Evolutionary conservation across 805 yeast genomes (phyloP), one percentile per base, ranked within the genome.

Genomic region (Torulaspora franciscae): DNA sequence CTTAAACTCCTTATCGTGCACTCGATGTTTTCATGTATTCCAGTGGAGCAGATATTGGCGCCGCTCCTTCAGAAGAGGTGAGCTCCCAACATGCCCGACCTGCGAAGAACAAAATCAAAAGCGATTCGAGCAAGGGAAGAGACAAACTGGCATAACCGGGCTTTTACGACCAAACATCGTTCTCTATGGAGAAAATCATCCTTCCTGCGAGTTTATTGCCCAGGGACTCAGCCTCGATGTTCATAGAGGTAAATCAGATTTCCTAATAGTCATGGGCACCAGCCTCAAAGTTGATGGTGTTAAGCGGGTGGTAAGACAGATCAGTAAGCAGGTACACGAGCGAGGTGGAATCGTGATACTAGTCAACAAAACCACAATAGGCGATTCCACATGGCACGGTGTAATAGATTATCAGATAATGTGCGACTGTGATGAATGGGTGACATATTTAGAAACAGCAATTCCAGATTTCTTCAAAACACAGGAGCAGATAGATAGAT

Each of bases 151-250:
- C 0, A 70, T 71, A 34, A 77, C 83, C 4, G 99, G 99, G 0
- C 65, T 79, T 22, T 67, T 93, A 35, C 73, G 96, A 45, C 99
- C 99, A 4, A 84, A 84, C 56, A 89, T 91, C 46, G 95, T 91
- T 1, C 71, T 91, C 17, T 91, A 91, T 62, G 97, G 97, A 1
- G 98, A 91, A 60, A 82, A 89, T 56, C 98, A 91, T 64, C 96
- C 96, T 1, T 79, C 80, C 50, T 80, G 89, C 4, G 96, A 87
- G 49, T 67, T 72, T n/a, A 79, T 91, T 33, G 84, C 95, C 2
- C 74, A 73, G 37, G 88, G 89, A 6, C 66, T 86, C 32, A 74
- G 70, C 40, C 70, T 75, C 15, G 98, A 91, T 66, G 58, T 87
- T 46, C 38, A 43, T 4, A 72, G 69, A 48, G 69, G 76, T 34